Conservation (phyloP, 805 yeast genomes). For the Starmerella bombi region DNA sequence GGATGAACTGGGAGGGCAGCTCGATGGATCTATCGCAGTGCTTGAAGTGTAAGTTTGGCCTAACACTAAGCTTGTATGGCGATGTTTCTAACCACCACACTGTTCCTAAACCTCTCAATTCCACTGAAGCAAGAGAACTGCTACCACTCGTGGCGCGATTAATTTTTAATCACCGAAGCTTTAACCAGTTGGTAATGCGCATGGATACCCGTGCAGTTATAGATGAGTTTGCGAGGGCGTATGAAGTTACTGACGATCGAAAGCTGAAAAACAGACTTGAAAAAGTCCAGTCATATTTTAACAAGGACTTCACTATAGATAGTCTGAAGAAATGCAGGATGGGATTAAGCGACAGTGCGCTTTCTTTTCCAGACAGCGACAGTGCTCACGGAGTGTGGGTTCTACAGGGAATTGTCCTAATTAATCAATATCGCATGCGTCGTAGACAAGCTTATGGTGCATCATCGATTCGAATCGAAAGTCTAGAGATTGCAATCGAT, state of each 20-base stretch:
- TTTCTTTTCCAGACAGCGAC: conserved; percentile 25
- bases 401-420: conserved; percentile 51
- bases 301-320: conserved; percentile 7
- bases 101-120: conserved; percentile 30
- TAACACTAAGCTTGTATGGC: conserved; percentile 39
- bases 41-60: conserved; percentile 64
- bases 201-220: conserved; percentile 55
- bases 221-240: conserved; percentile 32
- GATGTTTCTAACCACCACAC: conserved; percentile 57
- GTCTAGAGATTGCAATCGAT: conserved; percentile 58
- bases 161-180: conserved; percentile 44
- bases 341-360: conserved; percentile 3
- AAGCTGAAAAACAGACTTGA: not conserved
- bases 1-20: conserved; percentile 33
- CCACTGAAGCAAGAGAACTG: conserved; percentile 31
- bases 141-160: conserved; percentile 42
- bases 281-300: conserved; percentile 11
- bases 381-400: conserved; percentile 50
- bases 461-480: conserved; percentile 54
- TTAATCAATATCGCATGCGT: conserved; percentile 56
- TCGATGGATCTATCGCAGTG: conserved; percentile 66
- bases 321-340: conserved; percentile 8
- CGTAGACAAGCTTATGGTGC: conserved; percentile 53
- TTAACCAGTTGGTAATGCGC: conserved; percentile 46
- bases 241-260: not conserved